Evolutionary conservation across 345 rosid species (phyloP), one percentile per base, ranked within the genome.

Genomic region (Physaria fendleri): DNA sequence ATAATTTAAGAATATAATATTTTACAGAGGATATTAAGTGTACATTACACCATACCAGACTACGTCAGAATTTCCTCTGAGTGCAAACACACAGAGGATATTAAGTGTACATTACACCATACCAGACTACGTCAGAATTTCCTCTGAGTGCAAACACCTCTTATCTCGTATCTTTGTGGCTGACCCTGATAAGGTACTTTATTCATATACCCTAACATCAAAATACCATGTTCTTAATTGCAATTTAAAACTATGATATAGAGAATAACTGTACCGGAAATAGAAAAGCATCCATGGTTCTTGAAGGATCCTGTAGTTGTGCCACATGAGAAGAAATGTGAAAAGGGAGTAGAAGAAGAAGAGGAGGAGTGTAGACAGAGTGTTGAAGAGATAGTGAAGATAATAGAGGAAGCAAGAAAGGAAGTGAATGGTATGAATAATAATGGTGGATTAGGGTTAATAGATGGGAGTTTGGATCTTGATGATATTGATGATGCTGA

Each of bases 11-110:
- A n/a, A n/a, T n/a, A n/a, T n/a, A n/a, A n/a, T n/a, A n/a, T n/a
- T n/a, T n/a, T n/a, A n/a, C 98, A 93, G 99, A 69, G 99, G 78
- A 93, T 93, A 69, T 79, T 93, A 41, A 85, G 83, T 40, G 90
- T 86, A 57, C 85, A 83, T 43, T 88, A 88, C 64, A 81, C 97
- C 3, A 92, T 92, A 59, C 98, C 98, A 2, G 93, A 80, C 44
- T 88, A 86, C 49, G 88, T 92, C 37, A 81, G 93, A 50, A 80
- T 92, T 43, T 81, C 97, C 22, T 41, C 71, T 27, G 98, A 84
- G 10, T 92, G 98, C 55, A 77, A 63, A 28, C 89, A 83, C n/a
- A 22, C 98, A 93, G 99, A 69, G 99, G 78, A 93, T 93, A 69
- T 79, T 93, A 41, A 85, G 83, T 40, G 90, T 86, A 57, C 85